Conservation (phyloP, 2,329 filamentous ascomycete species). For the Rachicladosporium sp. region DNA sequence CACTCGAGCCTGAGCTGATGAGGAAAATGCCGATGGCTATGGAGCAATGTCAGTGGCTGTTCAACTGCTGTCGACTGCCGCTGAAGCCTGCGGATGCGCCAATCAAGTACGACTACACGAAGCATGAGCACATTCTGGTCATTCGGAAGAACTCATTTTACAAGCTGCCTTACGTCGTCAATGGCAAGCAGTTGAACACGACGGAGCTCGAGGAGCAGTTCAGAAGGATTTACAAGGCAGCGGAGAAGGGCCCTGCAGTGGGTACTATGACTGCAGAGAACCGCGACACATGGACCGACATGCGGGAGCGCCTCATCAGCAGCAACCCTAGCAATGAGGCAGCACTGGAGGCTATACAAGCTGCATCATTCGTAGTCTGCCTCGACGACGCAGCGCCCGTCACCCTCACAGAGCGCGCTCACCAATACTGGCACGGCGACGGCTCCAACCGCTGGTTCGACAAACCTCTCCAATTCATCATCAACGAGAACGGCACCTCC, state of each 20-base stretch:
- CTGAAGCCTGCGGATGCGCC: slow-evolving; percentile 71
- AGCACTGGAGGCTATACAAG: slow-evolving; percentile 69
- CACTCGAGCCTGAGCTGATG: slow-evolving; percentile 96
- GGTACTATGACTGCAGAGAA: slow-evolving; percentile 84
- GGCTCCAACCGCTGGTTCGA: slow-evolving; percentile 94
- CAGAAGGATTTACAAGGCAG: slow-evolving; percentile 66
- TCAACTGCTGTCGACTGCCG: slow-evolving; percentile 81
- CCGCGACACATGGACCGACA: slow-evolving; percentile 80
- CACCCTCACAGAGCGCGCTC: slow-evolving; percentile 88
- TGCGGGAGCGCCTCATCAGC: slow-evolving; percentile 60
- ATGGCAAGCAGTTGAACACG: slow-evolving; percentile 75
- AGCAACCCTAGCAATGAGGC: slow-evolving; percentile 69
- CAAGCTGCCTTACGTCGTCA: slow-evolving; percentile 73
- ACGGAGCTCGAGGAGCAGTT: slow-evolving; percentile 87
- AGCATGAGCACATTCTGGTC: slow-evolving; percentile 78
- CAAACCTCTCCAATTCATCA: slow-evolving; percentile 94
- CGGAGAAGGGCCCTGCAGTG: slow-evolving; percentile 59
- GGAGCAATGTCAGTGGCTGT: slow-evolving; percentile 99
- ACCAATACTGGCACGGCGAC: slow-evolving; percentile 97
- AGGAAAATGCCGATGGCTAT: slow-evolving; percentile 95
- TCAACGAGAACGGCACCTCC: slow-evolving; percentile 95
- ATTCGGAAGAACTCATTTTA: slow-evolving; percentile 96
- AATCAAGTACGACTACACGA: slow-evolving; percentile 60
- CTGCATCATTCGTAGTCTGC: slow-evolving; percentile 81
- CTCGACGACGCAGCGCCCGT: slow-evolving; percentile 84